Conservation (phyloP, 805 yeast genomes). For the Lachancea dasiensis region DNA sequence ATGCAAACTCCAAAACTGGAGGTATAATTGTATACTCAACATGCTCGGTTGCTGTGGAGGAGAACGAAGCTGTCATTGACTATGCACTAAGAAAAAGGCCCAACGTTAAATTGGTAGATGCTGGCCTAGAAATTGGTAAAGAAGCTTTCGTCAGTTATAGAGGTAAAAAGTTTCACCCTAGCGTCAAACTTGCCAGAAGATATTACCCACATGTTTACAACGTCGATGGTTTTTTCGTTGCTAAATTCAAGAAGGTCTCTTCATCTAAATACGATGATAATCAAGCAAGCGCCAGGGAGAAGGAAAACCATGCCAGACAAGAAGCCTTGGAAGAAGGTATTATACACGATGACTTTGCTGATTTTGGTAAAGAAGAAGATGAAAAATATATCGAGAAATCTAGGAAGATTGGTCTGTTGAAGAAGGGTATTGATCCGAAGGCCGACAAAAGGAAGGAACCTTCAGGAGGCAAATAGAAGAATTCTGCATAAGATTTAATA, state of each 20-base stretch:
- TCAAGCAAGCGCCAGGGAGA: constrained; percentile 83
- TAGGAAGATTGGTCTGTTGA: constrained; percentile 56
- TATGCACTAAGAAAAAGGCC: constrained; percentile 95
- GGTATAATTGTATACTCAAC: constrained; percentile 95
- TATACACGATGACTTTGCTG: constrained; percentile 80
- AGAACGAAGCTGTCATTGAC: constrained; percentile 97
- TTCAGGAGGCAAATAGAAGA: background rate
- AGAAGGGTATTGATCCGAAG: constrained; percentile 69
- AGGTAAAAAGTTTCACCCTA: constrained; percentile 83
- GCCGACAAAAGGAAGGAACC: constrained; percentile 17
- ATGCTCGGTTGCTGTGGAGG: constrained; percentile 97
- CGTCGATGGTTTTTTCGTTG: constrained; percentile 97
- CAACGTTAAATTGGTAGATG: constrained; percentile 87
- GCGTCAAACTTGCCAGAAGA: constrained; percentile 77
- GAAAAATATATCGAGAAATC: constrained; percentile 62
- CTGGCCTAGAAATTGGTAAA: constrained; percentile 89
- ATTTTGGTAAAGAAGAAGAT: constrained; percentile 73
- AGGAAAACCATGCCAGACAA: constrained; percentile 72
- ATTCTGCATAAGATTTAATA: constrained; percentile 3
- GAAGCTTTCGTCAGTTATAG: constrained; percentile 91
- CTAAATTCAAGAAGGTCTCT: constrained; percentile 88
- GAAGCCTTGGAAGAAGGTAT: constrained; percentile 79
- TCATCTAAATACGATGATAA: constrained; percentile 79
- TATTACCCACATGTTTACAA: constrained; percentile 98
- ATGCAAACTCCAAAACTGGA: constrained; percentile 85